Base-by-base conservation (phyloP, 1,284 basidiomycete genomes). In the Volvariella volvacea region DNA sequence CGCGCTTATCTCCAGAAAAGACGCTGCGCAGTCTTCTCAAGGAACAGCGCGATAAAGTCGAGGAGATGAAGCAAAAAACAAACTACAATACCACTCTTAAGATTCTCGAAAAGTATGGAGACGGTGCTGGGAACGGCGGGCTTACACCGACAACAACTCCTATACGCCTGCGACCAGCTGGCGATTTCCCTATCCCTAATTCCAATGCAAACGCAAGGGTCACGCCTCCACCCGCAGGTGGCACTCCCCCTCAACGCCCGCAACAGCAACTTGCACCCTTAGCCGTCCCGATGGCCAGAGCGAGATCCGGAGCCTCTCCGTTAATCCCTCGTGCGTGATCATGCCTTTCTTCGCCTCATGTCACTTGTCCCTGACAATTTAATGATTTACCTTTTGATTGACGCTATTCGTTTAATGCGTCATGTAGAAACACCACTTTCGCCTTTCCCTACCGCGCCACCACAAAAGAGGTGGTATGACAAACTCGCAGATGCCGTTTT, bases 61-160 rank as follows among this genome's bases (percentile, higher is more conserved):
- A 96, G 53, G 94, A 97, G 58, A 89, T 99, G 55, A 99, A 99
- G 73, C 89, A 92, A 66, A 92, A 91, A 56, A 97, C 93, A 0
- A 94, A 95, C 56, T 99, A 90, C 64, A 92, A 99, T 61, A 81
- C 82, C 20, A 95, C 93, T 14, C 83, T 89, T 42, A 88, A 85
- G 55, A 75, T 99, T 39, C 73, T 99, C 12, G 92, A 97, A 60
- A 81, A 83, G 48, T 98, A 98, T 58, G 95, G 96, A 51, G 86
- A 88, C 4, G 25, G 25, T 12, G 6, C 25, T 28, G 12, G 6
- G 25, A n/a, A n/a, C n/a, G n/a, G n/a, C n/a, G n/a, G n/a, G 33
- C 59, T 65, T 6, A 48, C 66, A 22, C 55, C 70, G 14, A 49
- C 56, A 16, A 56, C 61, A 14, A 60, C 68, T 10, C 67, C 71